Evolutionary conservation across 768 basidiomycete genomes (phyloP), one percentile per base, ranked within the genome.

Genomic region (Lepiota venenata): DNA sequence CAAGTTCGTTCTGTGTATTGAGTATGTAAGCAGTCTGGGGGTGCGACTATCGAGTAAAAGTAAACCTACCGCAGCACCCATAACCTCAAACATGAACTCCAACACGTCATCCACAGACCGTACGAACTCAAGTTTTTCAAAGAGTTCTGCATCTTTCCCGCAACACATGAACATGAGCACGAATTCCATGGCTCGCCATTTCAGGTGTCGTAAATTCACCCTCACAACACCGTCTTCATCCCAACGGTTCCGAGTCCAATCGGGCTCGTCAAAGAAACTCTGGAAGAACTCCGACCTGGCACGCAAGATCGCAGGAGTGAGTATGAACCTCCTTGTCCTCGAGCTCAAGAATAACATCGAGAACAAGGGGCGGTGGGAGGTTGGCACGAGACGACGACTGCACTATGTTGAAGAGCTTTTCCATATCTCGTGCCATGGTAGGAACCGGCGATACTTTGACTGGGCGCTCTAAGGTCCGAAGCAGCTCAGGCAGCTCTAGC

Each of bases 21-120:
- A 61, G 36, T 27, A 49, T 25, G 14, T 44, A 3, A 27, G 39
- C 38, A n/a, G 9, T n/a, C 15, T 25, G 16, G 27, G 16, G 27
- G 14, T 16, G 36, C 5, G 1, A 10, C 21, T n/a, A 11, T 14
- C 4, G 18, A 11, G 10, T 16, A 40, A 37, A 22, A 12, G 25
- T 20, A 56, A 25, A 73, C 81, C 66, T 65, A 94, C 93, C 35
- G 94, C 92, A 15, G 83, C 87, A 35, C 86, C 85, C 68, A 97
- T 81, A 14, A 98, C 85, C 18, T 87, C 83, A 57, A 97, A 93
- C 71, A 93, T 80, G 59, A 94, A 91, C 57, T 93, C 88, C 53
- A 98, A 67, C 27, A 92, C 73, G 35, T 88, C 84, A 52, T 98
- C 93, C 4, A 84, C 70, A 1, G 79, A 80, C 21, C 79, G 62